Percentiles rank a stretch among this genome's conserved stretches.
These are phyloP conservation scores for Alternaria triticimaculans DNA, from an alignment of 2,329 filamentous ascomycete species.

Conservation along the genomic window DNA sequence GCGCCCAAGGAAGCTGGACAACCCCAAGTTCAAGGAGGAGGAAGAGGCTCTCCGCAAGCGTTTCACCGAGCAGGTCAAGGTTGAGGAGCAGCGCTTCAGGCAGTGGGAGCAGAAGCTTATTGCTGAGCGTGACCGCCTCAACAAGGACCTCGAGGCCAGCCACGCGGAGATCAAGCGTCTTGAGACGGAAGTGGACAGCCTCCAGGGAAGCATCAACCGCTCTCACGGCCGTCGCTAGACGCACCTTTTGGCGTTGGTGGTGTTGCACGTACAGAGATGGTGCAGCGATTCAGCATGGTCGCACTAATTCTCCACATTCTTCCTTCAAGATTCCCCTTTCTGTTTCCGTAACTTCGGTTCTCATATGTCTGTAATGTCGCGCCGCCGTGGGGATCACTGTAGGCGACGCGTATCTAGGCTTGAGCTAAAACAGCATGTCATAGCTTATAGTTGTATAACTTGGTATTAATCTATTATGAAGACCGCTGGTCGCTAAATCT, in stretches of 20 bases:
- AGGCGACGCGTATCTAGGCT: slow-evolving; percentile 13
- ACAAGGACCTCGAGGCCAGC: slow-evolving; percentile 99
- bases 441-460: slow-evolving; percentile 30
- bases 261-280: slow-evolving; percentile 17
- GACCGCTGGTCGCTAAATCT: slow-evolving; percentile 29
- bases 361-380: slow-evolving; percentile 53
- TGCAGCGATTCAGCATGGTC: slow-evolving; percentile 8
- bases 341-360: slow-evolving; percentile 34
- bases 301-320: slow-evolving; percentile 27
- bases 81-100: slow-evolving; percentile 98
- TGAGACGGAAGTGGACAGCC: slow-evolving; percentile 88
- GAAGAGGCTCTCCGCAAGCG: slow-evolving; percentile 98
- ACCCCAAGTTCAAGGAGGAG: slow-evolving; percentile 99
- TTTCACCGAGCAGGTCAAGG: slow-evolving; percentile 99
- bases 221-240: slow-evolving; percentile 88
- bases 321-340: slow-evolving; percentile 50
- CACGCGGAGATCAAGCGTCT: slow-evolving; percentile 90
- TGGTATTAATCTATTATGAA: slow-evolving; percentile 40
- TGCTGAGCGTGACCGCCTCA: slow-evolving; percentile 95
- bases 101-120: slow-evolving; percentile 99
- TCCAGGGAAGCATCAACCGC: slow-evolving; percentile 89
- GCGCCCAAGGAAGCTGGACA: slow-evolving; percentile 95
- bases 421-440: slow-evolving; percentile 19
- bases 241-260: slow-evolving; percentile 2
- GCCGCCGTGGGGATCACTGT: slow-evolving; percentile 30